These are phyloP conservation scores for Russula sp. DNA, from an alignment of 768 basidiomycete genomes.

Conservation along the genomic window DNA sequence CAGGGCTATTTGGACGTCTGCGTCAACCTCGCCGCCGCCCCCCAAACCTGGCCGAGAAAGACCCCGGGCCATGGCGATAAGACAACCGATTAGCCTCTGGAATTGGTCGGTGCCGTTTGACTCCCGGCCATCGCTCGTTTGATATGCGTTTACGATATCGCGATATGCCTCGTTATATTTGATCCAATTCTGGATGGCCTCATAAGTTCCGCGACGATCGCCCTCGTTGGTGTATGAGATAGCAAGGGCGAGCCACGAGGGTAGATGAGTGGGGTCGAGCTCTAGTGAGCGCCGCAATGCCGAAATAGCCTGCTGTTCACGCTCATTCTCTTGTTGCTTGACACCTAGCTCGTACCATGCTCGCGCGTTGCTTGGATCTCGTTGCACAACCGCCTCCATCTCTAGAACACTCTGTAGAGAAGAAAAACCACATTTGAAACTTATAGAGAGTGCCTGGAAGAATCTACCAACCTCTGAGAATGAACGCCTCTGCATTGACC, in stretches of 20 bases:
- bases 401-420: slow-evolving; percentile 72
- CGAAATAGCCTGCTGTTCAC: slow-evolving; percentile 84
- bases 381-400: slow-evolving; percentile 85
- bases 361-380: slow-evolving; percentile 60
- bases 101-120: slow-evolving; percentile 42
- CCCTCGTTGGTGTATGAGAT: slow-evolving; percentile 90
- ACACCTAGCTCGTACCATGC: slow-evolving; percentile 94
- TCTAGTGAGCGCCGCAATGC: slow-evolving; percentile 79
- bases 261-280: slow-evolving; percentile 71
- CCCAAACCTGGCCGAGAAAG: slow-evolving; percentile 41
- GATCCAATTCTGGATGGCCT: slow-evolving; percentile 85
- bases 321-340: slow-evolving; percentile 97
- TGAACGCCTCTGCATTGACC: slow-evolving; percentile 29
- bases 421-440: slow-evolving; percentile 20
- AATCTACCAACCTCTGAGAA: slow-evolving; percentile 43
- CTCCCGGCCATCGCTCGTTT: slow-evolving; percentile 36
- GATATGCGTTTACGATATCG: slow-evolving; percentile 42
- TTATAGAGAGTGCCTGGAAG: neutral
- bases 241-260: slow-evolving; percentile 87
- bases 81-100: slow-evolving; percentile 59
- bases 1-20: slow-evolving; percentile 93
- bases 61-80: slow-evolving; percentile 77
- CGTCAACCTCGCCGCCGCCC: slow-evolving; percentile 60
- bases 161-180: slow-evolving; percentile 57
- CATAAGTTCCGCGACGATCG: slow-evolving; percentile 67